These are phyloP conservation scores for Backusella tuberculispora DNA, from an alignment of 192 early-diverging fungal genomes.

Conservation along the genomic window DNA sequence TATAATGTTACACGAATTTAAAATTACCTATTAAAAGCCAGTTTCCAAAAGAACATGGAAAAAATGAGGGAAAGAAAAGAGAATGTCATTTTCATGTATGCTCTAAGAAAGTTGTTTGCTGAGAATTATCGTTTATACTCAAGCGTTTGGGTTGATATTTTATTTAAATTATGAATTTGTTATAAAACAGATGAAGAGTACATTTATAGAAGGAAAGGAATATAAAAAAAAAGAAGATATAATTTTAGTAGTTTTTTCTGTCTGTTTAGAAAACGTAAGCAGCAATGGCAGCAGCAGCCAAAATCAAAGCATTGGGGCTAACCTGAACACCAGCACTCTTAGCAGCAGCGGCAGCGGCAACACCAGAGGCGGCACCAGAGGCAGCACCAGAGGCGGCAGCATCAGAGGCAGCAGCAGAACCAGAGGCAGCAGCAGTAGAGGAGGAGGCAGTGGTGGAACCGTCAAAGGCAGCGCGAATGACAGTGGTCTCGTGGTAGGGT, in stretches of 20 bases:
- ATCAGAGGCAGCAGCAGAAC: slow-evolving; percentile 5
- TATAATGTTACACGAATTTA: background rate
- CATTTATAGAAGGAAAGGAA: slow-evolving; percentile 5
- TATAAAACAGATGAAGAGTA: slow-evolving; percentile 16
- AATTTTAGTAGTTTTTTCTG: too few species aligned
- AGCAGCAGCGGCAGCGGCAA: slow-evolving; percentile 5
- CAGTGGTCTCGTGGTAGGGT: slow-evolving; percentile 37
- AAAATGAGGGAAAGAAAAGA: background rate
- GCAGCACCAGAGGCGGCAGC: background rate
- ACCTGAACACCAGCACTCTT: slow-evolving; percentile 2
- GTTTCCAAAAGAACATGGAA: background rate
- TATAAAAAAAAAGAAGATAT: slow-evolving; percentile 1
- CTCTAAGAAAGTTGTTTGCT: background rate
- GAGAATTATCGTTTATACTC: slow-evolving; percentile 9
- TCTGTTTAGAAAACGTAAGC: slow-evolving; percentile 5
- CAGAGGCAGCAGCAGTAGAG: background rate
- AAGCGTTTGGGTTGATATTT: slow-evolving; percentile 11
- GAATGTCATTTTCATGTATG: background rate
- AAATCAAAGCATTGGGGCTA: background rate
- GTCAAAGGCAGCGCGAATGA: slow-evolving; percentile 30
- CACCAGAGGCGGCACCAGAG: slow-evolving; percentile 17
- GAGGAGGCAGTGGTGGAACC: slow-evolving; percentile 9
- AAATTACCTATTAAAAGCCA: background rate
- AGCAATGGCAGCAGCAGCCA: slow-evolving; percentile 5
- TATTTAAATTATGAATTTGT: slow-evolving; percentile 17